Conservation (phyloP, 148 eudicot genomes). For the Agrostemma githago region DNA sequence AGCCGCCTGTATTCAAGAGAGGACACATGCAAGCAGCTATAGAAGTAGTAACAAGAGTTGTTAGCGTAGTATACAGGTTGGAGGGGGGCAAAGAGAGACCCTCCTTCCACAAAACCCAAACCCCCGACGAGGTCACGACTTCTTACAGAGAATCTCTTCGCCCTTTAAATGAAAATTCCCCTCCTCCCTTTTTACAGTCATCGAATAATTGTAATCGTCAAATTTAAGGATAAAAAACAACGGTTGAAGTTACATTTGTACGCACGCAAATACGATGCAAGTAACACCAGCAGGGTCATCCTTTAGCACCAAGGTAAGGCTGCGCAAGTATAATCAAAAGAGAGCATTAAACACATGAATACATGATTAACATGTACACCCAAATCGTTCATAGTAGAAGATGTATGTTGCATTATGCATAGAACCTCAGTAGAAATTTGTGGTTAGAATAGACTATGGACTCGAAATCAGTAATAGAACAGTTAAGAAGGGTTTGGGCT, state of each 20-base stretch:
- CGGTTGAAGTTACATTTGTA: neutral
- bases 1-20: neutral
- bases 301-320: constrained; percentile 27
- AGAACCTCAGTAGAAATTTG: neutral
- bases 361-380: no score
- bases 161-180: constrained; percentile 2
- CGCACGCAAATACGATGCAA: neutral
- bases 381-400: no score
- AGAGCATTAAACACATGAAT: neutral
- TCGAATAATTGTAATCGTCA: constrained; percentile 1
- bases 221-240: neutral
- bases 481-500: neutral
- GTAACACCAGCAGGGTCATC: constrained; percentile 9
- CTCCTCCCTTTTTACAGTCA: constrained; percentile 12
- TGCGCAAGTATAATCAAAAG: constrained; percentile 9
- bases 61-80: constrained; percentile 19
- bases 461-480: neutral
- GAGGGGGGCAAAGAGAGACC: constrained; percentile 7
- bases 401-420: neutral
- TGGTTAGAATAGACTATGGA: neutral
- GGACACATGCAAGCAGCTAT: constrained; percentile 18
- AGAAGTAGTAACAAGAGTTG: constrained; percentile 3
- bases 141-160: neutral
- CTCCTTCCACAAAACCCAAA: neutral
- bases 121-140: neutral